Percentiles rank a stretch among this genome's conserved stretches.
phyloP scores from a whole-genome alignment of 441 rosid species.

The Pelargonium myrrhifolium region DNA sequence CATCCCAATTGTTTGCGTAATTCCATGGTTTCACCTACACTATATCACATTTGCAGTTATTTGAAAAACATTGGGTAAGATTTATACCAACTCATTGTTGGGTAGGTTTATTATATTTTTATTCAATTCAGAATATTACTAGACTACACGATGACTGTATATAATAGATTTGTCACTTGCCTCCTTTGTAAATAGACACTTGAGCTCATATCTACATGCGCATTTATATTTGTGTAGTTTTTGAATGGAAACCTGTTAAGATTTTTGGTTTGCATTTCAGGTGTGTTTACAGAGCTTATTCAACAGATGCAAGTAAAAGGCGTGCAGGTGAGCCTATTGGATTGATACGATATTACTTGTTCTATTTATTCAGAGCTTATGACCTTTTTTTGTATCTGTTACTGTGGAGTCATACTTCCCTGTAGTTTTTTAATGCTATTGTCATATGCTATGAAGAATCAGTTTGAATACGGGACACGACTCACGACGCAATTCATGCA shows the following conservation, averaged over 20 bases:
- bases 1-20: background rate
- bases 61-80: too few relatives aligned
- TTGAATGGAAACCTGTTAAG: constrained; percentile 7
- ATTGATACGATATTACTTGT: background rate
- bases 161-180: background rate
- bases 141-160: background rate
- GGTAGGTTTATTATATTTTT: too few relatives aligned
- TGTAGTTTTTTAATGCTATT: background rate
- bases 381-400: background rate
- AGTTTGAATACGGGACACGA: too few relatives aligned
- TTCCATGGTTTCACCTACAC: background rate
- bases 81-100: too few relatives aligned
- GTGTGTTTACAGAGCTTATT: constrained; percentile 97
- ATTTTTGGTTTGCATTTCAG: constrained; percentile 33
- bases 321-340: constrained; percentile 53
- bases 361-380: background rate
- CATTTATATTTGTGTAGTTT: background rate
- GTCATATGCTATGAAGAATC: too few relatives aligned
- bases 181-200: background rate
- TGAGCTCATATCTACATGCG: constrained; percentile 1
- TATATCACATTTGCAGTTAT: background rate
- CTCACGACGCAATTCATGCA: too few relatives aligned
- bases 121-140: too few relatives aligned
- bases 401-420: background rate
- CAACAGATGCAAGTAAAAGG: constrained; percentile 98